phyloP scores from a whole-genome alignment of 768 basidiomycete genomes.

The Podaxis carcinomalis region DNA sequence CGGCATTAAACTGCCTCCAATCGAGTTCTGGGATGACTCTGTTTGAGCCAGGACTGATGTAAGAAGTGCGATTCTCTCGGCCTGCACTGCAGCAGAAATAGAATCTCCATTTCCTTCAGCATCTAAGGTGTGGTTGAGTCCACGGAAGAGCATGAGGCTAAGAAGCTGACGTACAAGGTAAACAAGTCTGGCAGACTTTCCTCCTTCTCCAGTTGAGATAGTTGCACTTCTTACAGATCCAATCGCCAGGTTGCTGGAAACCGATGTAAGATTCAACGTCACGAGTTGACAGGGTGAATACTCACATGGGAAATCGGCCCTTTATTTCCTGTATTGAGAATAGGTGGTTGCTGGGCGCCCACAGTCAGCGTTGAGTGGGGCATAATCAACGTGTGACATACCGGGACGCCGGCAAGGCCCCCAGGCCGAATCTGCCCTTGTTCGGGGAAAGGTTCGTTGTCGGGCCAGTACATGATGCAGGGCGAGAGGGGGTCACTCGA shows the following conservation, averaged over 20 bases:
- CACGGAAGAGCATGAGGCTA: constrained; percentile 8
- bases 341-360: constrained; percentile 66
- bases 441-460: constrained; percentile 81
- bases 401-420: constrained; percentile 48
- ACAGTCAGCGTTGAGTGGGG: constrained; percentile 5
- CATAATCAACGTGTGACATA: constrained; percentile 22
- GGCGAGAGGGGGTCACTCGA: constrained; percentile 67
- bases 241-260: constrained; percentile 67
- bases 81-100: constrained; percentile 79
- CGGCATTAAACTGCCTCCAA: constrained; percentile 9
- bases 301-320: constrained; percentile 82
- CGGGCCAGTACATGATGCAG: constrained; percentile 89
- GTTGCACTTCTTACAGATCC: constrained; percentile 81
- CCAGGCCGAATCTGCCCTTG: constrained; percentile 73
- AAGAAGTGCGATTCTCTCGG: constrained; percentile 77
- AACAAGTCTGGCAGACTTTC: constrained; percentile 88
- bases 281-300: constrained; percentile 23
- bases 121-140: constrained; percentile 35
- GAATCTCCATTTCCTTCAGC: constrained; percentile 89
- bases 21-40: constrained; percentile 24
- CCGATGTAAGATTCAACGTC: constrained; percentile 15
- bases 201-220: constrained; percentile 85
- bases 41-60: constrained; percentile 68
- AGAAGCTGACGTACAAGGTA: constrained; percentile 56
- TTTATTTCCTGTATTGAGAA: constrained; percentile 84